A percentile compares a stretch with the other conserved stretches of the same genome.
These are phyloP conservation scores for Ilex asprella DNA, from an alignment of 257 asterid species.

Conservation along the genomic window DNA sequence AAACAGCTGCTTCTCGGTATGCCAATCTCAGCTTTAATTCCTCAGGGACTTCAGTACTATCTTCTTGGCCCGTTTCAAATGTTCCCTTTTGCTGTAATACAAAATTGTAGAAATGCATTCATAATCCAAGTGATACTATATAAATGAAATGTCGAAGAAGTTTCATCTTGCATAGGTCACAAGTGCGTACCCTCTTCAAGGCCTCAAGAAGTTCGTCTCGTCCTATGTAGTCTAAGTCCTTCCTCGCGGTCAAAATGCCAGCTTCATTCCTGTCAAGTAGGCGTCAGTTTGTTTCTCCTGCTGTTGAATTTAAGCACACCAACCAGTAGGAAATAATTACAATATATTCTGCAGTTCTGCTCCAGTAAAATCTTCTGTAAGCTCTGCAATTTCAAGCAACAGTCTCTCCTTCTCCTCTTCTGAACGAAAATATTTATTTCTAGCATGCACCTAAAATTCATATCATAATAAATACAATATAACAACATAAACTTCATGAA, in stretches of 20 bases:
- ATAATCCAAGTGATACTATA: constrained; percentile 7
- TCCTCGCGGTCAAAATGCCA: constrained; percentile 92
- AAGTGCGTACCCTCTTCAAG: constrained; percentile 67
- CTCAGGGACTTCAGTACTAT: constrained; percentile 83
- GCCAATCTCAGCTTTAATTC: constrained; percentile 92
- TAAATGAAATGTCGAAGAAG: constrained; percentile 8
- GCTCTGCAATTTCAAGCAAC: constrained; percentile 81
- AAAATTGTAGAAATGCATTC: constrained; percentile 13
- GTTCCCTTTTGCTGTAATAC: constrained; percentile 94
- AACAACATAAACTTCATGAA: constrained; percentile 2
- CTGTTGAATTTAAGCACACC: constrained; percentile 11
- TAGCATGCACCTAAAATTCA: constrained; percentile 81
- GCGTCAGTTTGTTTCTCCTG: constrained; percentile 22
- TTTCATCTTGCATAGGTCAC: constrained; percentile 12
- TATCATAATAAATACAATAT: constrained; percentile 17
- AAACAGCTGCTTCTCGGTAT: constrained; percentile 96
- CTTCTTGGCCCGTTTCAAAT: constrained; percentile 99
- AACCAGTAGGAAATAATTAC: constrained; percentile 25
- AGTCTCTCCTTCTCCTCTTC: constrained; percentile 86
- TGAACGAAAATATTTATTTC: constrained; percentile 85
- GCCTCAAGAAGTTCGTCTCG: constrained; percentile 96
- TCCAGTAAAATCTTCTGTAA: constrained; percentile 87
- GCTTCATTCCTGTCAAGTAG: constrained; percentile 84
- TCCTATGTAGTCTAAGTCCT: constrained; percentile 85
- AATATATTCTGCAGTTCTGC: constrained; percentile 94